Base-by-base conservation (phyloP, 2,329 filamentous ascomycete species). In the Metarhizium anisopliae region DNA sequence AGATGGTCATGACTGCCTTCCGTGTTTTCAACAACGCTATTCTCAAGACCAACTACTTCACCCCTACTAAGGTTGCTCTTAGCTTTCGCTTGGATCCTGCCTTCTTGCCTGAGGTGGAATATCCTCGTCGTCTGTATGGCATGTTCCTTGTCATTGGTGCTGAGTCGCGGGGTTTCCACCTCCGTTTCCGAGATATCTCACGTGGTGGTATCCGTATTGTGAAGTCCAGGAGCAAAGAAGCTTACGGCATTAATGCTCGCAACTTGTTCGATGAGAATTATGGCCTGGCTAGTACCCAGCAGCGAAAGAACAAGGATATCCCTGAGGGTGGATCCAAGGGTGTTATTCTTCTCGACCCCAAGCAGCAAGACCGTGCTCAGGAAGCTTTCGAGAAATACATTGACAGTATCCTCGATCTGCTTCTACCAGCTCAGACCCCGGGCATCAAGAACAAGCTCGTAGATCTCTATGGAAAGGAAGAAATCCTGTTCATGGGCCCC, bases 321-420 rank as follows among this genome's bases (percentile, higher is more conserved):
- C 94, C 94, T 2, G 94, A 99, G 76, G 94, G 94, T 61, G 94
- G 94, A 55, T 95, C 93, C 66, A 99, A 99, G 78, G 94, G 94
- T 75, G 94, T 99, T 56, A 93, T 99, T 58, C 81, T 99, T 50
- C 84, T 99, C 45, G 93, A 99, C 71, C 84, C 90, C 60, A 87
- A 92, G 69, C 91, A 96, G 73, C 94, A 99, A 73, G 90, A 96
- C 72, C 95, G 93, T 75, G 87, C 87, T 18, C 83, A 81, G 51
- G 91, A 95, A 59, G 93, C 94, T 2, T 99, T 99, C 65, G 93
- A 99, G 77, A 99, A 99, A 79, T 99, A 99, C 75, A 99, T 99
- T 66, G 94, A 99, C 77, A 95, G 90, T 70, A 96, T 99, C 66
- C 81, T 99, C 68, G 94, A 99, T 72, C 84, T 99, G 60, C 83